These are phyloP conservation scores for Chenopodium album DNA, from an alignment of 148 eudicot species.

Conservation along the genomic window DNA sequence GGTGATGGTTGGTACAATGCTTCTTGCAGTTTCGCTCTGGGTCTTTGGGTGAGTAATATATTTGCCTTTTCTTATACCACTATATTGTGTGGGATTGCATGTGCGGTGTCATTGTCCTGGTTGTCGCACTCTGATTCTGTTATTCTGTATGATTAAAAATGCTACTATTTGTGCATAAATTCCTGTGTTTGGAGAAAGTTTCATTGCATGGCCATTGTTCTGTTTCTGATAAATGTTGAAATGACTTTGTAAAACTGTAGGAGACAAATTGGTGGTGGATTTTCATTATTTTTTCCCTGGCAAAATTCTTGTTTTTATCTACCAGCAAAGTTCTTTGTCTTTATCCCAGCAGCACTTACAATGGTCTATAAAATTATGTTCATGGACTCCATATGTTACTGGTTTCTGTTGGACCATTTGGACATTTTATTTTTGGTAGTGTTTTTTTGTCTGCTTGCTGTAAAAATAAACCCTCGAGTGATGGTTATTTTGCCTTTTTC, in stretches of 20 bases:
- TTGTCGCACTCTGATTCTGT: not conserved
- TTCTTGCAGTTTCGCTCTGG: conserved; percentile 94
- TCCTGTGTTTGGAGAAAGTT: not conserved
- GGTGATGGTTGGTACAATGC: conserved; percentile 95
- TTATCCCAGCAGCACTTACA: not conserved
- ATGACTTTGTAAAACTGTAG: not conserved
- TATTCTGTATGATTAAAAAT: not conserved
- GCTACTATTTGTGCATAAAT: not conserved
- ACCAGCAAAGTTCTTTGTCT: too few species aligned
- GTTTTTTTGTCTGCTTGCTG: not conserved
- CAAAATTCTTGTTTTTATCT: not conserved
- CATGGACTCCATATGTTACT: not conserved
- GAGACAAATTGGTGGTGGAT: too few species aligned
- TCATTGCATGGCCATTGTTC: not conserved
- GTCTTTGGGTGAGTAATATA: conserved; percentile 64
- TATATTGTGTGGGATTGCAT: not conserved
- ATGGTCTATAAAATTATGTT: not conserved
- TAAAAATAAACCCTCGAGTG: not conserved
- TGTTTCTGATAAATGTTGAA: not conserved
- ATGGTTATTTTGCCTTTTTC: not conserved
- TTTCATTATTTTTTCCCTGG: not conserved
- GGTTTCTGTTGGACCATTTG: not conserved
- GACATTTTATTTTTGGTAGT: not conserved
- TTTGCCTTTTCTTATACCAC: not conserved
- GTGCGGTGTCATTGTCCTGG: not conserved